Percentiles rank a stretch among this genome's conserved stretches.
Conservation (phyloP, 306 rosid species). For the Leucaena leucocephala region DNA sequence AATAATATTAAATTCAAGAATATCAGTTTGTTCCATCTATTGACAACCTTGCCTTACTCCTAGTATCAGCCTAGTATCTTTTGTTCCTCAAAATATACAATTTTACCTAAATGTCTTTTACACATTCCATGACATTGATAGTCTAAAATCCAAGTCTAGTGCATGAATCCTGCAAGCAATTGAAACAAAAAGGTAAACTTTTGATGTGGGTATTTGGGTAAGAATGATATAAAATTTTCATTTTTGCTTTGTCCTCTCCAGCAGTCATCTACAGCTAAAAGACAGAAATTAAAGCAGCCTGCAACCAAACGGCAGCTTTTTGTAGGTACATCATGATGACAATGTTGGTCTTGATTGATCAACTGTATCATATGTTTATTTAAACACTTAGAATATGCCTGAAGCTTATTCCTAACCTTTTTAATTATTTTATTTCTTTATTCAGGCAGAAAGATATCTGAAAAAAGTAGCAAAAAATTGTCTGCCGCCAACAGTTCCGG, state of each 20-base stretch:
- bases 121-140: slow-evolving; percentile 13
- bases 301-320: slow-evolving; percentile 44
- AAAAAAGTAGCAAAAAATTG: slow-evolving; percentile 36
- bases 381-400: slow-evolving; percentile 21
- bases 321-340: slow-evolving; percentile 53
- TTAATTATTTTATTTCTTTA: background rate
- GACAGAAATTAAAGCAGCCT: slow-evolving; percentile 56
- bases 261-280: slow-evolving; percentile 62
- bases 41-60: background rate
- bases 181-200: background rate
- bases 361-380: slow-evolving; percentile 15
- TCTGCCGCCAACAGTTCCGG: slow-evolving; percentile 42
- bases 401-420: slow-evolving; percentile 9
- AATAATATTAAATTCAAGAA: slow-evolving; percentile 9
- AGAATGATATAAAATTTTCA: slow-evolving; percentile 29
- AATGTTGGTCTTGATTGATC: slow-evolving; percentile 23
- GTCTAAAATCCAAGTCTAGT: slow-evolving; percentile 8
- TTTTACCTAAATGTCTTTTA: background rate
- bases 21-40: slow-evolving; percentile 11
- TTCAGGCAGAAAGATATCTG: slow-evolving; percentile 54
- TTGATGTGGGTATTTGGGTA: slow-evolving; percentile 30
- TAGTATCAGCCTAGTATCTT: slow-evolving; percentile 1
- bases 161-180: background rate
- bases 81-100: slow-evolving; percentile 17
- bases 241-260: slow-evolving; percentile 45